Evolutionary conservation across 164 flowering plant genomes (phyloP), one percentile per base, ranked within the genome.

Genomic region (Dillenia suffruticosa): DNA sequence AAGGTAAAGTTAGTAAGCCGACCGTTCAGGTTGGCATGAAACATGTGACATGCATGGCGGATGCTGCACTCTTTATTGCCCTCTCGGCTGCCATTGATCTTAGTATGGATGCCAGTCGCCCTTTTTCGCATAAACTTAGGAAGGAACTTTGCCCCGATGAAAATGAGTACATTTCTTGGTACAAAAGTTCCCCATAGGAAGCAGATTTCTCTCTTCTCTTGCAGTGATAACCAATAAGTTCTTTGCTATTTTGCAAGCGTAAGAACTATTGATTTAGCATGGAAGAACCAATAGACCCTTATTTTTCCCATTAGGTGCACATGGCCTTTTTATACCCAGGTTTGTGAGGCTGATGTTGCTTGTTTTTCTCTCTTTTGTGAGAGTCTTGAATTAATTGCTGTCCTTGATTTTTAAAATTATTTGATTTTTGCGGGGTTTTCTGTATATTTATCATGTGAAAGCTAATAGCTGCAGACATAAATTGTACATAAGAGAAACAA

Each of bases 81-180:
- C 89, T 93, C 19, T 84, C 97, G 4, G 98, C 98, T 13, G 98
- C 98, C 51, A 72, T 90, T 61, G 98, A 93, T 69, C 89, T 93
- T 16, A 85, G 96, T 72, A 83, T 93, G 92, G 98, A 93, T 54
- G 96, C 98, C 49, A 90, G 98, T 63, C 70, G 76, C 13, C 81
- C 85, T 5, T 93, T 93, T 68, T 82, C 97, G 2, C 83, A 67
- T 15, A 90, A 87, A 60, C 84, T 93, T 1, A 75, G 98, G 79
- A 93, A 87, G 72, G 98, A 90, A 66, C 82, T 92, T 56, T 79
- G 79, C 71, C 76, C 65, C 53, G 81, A 75, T 64, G 87, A 86
- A 17, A 87, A 85, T 58, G 83, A 83, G 61, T 72, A 63, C 24
- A 44, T 57, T 55, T 70, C 66, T 8, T 84, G 57, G 58, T 9